Conservation (phyloP, 2,329 filamentous ascomycete species). For the Fusarium sulawesiense region DNA sequence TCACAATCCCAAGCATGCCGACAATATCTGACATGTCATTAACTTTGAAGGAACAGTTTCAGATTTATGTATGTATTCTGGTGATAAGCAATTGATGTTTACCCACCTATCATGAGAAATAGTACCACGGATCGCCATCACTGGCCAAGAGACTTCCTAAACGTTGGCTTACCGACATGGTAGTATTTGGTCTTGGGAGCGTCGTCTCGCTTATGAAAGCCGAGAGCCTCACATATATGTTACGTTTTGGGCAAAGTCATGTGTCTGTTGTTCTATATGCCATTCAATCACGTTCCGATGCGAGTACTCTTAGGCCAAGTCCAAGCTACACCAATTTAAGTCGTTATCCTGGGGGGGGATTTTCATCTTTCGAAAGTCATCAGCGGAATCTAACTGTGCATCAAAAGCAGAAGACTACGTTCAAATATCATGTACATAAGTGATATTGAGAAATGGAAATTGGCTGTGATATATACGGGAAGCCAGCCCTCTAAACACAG, state of each 20-base stretch:
- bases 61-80: not conserved
- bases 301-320: too few species aligned
- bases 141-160: too few species aligned
- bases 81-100: not conserved
- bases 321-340: too few species aligned
- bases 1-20: not conserved
- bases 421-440: not conserved
- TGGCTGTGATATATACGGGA: not conserved
- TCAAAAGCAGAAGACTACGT: not conserved
- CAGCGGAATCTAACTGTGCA: fast-evolving
- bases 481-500: not conserved
- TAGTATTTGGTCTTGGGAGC: too few species aligned
- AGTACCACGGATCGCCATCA: not conserved
- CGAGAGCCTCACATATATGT: too few species aligned
- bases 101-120: not conserved
- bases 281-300: too few species aligned
- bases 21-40: not conserved
- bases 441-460: not conserved
- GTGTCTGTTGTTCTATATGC: too few species aligned
- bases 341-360: fast-evolving
- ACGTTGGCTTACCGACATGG: not conserved
- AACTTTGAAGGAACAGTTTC: not conserved
- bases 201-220: not conserved
- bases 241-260: too few species aligned
- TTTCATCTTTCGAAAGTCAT: too few species aligned